These are phyloP conservation scores for Catenaria anguillulae DNA, from an alignment of 371 early-diverging fungal species.

Conservation along the genomic window DNA sequence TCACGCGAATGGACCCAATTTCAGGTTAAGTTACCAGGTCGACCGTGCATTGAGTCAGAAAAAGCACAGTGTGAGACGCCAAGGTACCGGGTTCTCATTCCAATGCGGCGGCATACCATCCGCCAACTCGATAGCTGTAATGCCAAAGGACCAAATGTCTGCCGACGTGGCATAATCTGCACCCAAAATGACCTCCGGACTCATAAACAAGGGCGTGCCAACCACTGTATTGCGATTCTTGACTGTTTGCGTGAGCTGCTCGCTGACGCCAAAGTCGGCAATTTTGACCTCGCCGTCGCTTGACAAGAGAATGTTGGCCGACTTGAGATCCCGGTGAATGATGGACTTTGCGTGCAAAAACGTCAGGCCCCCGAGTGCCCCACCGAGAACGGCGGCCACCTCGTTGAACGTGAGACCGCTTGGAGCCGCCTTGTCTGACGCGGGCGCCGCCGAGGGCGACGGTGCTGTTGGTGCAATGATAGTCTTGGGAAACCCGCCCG, in stretches of 20 bases:
- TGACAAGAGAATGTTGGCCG: slow-evolving; percentile 12
- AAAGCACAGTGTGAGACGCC: slow-evolving; percentile 17
- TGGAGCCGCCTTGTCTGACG: neutral
- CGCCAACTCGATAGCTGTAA: slow-evolving; percentile 24
- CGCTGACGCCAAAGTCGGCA: slow-evolving; percentile 28
- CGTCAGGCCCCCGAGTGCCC: slow-evolving; percentile 24
- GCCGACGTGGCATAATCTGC: slow-evolving; percentile 22
- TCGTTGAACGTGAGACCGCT: slow-evolving; percentile 15
- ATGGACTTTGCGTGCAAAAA: slow-evolving; percentile 18
- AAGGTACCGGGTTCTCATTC: slow-evolving; percentile 11
- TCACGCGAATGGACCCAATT: no score
- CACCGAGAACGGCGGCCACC: slow-evolving; percentile 14
- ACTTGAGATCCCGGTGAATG: slow-evolving; percentile 21
- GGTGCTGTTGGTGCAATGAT: no score
- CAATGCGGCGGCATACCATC: slow-evolving; percentile 21
- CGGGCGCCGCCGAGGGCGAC: neutral
- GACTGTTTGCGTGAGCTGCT: slow-evolving; percentile 15
- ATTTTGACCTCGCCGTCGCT: neutral
- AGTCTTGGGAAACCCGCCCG: neutral
- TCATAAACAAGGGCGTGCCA: slow-evolving; percentile 25
- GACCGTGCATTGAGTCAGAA: no score
- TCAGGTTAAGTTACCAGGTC: no score
- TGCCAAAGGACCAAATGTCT: slow-evolving; percentile 25
- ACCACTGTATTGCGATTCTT: slow-evolving; percentile 19
- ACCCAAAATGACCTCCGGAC: slow-evolving; percentile 23